Base-by-base conservation (phyloP, 495 filamentous ascomycete genomes). In the Aspergillus haitiensis region DNA sequence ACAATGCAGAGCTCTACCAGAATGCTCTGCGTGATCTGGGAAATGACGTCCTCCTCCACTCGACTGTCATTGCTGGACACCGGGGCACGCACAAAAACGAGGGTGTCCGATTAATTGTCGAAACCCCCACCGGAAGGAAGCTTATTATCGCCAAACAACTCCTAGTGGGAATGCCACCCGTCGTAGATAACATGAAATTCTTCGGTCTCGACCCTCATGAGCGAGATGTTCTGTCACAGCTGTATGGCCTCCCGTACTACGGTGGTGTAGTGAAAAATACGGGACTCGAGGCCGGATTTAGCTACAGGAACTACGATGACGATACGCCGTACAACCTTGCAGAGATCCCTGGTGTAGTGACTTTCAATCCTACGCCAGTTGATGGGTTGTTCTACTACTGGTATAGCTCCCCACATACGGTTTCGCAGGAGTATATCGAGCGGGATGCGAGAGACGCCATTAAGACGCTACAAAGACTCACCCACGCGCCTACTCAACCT, bases 131-230 rank as follows among this genome's bases (percentile, higher is more conserved):
- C 0, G 79, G 78, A 2, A 59, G n/a, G 5, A 72, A 72, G 56
- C 64, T 75, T 31, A 73, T 83, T 52, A 42, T 61, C 27, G 77
- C 79, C 21, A 73, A 72, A 16, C 76, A 78, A 48, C 55, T 82
- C 35, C 55, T 85, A 11, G 64, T 79, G 48, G 66, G 75, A 7
- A 72, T 77, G 32, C 72, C 70, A 5, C 64, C 66, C 0, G 57
- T 61, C 13, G 46, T 73, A 6, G 50, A 65, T n/a, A 73, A 72
- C 50, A 54, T 81, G 21, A 12, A 61, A 0, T 50, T 55, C 15
- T 74, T 79, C 53, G 74, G 75, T 59, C 68, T 81, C 0, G 60
- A 67, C 50, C 0, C 21, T 0, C 45, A 61, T 5, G 81, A 84
- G 58, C n/a, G 13, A 0, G 13, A 32, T 2, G 21, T 82, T 7